phyloP scores from a whole-genome alignment of 1,139 yeast species.

The Kodamaea sp. region DNA sequence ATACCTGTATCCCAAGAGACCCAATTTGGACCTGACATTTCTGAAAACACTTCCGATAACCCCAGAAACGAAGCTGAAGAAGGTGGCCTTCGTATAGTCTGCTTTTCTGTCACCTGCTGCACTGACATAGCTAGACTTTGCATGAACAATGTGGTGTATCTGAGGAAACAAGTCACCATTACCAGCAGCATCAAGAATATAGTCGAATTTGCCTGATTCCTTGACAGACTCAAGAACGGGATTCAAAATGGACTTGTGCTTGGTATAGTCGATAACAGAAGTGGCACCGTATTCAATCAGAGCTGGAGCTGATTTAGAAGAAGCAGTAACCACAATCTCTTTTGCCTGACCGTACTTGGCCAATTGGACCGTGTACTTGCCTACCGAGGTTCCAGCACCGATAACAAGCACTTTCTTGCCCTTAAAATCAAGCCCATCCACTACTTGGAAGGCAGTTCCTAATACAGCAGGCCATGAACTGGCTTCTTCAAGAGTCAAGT shows the following conservation, averaged over 20 bases:
- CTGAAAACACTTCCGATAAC: conserved; percentile 8
- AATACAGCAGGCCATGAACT: conserved; percentile 58
- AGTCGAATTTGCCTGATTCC: conserved; percentile 35
- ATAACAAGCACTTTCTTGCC: conserved; percentile 51
- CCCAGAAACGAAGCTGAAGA: no score
- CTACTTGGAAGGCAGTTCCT: conserved; percentile 55
- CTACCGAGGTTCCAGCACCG: conserved; percentile 79
- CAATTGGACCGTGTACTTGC: conserved; percentile 58
- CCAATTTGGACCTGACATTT: conserved; percentile 14
- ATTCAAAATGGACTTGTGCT: conserved; percentile 23
- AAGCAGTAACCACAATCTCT: conserved; percentile 46
- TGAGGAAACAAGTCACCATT: conserved; percentile 23
- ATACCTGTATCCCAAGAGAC: conserved; percentile 18
- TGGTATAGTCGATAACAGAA: conserved; percentile 50
- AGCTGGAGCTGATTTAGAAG: conserved; percentile 35
- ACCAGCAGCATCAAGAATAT: conserved; percentile 33
- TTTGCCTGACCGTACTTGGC: conserved; percentile 49
- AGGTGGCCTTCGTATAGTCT: conserved; percentile 19
- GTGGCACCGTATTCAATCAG: conserved; percentile 55
- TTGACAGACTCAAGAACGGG: conserved; percentile 30
- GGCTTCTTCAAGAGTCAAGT: conserved; percentile 52
- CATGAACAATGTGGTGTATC: conserved; percentile 35
- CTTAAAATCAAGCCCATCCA: conserved; percentile 31
- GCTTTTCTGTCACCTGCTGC: conserved; percentile 51
- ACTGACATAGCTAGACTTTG: conserved; percentile 34